Evolutionary conservation across 2,329 filamentous ascomycete genomes (phyloP).

Genomic region (Diaporthe australafricana): DNA sequence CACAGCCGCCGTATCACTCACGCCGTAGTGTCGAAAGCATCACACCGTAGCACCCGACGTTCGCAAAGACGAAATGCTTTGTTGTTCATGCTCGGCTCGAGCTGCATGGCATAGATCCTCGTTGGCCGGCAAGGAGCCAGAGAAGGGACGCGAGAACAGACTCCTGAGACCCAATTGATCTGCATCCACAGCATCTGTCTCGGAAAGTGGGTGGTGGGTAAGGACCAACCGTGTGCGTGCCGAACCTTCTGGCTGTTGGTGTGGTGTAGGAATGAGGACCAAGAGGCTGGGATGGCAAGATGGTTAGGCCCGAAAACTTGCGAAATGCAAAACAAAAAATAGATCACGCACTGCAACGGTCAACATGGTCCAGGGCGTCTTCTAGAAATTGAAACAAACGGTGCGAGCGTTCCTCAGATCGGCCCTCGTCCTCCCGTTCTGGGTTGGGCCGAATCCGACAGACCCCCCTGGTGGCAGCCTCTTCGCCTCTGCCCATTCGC

Average conservation of each 20-base stretch:
- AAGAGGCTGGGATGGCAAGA: slow-evolving; percentile 13
- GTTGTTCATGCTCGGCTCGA: neutral
- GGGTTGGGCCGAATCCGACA: neutral
- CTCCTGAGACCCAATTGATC: slow-evolving; percentile 25
- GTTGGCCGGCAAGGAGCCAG: slow-evolving; percentile 4
- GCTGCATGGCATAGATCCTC: slow-evolving; percentile 18
- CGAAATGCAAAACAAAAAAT: slow-evolving; percentile 28
- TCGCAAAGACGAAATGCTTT: slow-evolving; percentile 8
- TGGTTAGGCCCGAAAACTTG: neutral
- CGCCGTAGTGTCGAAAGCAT: slow-evolving; percentile 11
- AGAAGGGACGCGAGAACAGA: slow-evolving; percentile 25
- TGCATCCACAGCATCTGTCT: slow-evolving; percentile 20
- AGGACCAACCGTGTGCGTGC: slow-evolving; percentile 14
- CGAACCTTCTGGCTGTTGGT: slow-evolving; percentile 9
- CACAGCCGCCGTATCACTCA: slow-evolving; percentile 26
- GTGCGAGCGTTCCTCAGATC: slow-evolving; percentile 10
- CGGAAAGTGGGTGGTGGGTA: slow-evolving; percentile 11
- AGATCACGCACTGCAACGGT: slow-evolving; percentile 19
- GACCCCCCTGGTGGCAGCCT: slow-evolving; percentile 24
- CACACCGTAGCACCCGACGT: slow-evolving; percentile 6
- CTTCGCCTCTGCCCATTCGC: neutral
- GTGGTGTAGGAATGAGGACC: slow-evolving; percentile 9
- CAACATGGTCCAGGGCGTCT: slow-evolving; percentile 21
- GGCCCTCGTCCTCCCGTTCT: slow-evolving; percentile 14
- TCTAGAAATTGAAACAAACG: slow-evolving; percentile 31